Evolutionary conservation across 176 grass and related monocot genomes (phyloP).

Genomic region (Phoenix roebelenii): DNA sequence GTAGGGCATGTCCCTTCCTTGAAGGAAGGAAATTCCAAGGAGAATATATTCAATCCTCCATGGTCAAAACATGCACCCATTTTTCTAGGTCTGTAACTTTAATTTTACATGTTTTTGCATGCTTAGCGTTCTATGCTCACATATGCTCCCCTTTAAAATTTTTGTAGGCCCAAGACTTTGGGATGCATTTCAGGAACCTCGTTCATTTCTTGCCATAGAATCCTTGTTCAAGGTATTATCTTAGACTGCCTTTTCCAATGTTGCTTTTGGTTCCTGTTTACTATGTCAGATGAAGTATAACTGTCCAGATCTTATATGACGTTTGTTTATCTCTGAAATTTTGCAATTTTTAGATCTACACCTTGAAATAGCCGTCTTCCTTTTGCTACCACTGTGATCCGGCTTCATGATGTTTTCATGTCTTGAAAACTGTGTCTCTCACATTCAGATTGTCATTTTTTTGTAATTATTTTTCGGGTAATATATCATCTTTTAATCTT

Average conservation of each 20-base stretch:
- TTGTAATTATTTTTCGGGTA: background rate
- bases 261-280: too few species aligned
- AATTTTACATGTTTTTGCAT: too few species aligned
- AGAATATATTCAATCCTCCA: slow-evolving; percentile 90
- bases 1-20: slow-evolving; percentile 77
- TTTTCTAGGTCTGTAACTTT: slow-evolving; percentile 45
- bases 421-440: too few species aligned
- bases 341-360: too few species aligned
- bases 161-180: slow-evolving; percentile 72
- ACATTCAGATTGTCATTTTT: background rate
- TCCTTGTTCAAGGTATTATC: slow-evolving; percentile 76
- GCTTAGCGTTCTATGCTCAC: too few species aligned
- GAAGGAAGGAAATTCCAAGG: slow-evolving; percentile 92
- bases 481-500: background rate
- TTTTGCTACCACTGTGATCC: too few species aligned
- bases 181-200: slow-evolving; percentile 93
- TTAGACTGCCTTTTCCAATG: too few species aligned
- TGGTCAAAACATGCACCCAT: slow-evolving; percentile 74
- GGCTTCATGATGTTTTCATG: too few species aligned
- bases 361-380: too few species aligned
- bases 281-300: too few species aligned
- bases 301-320: too few species aligned
- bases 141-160: background rate
- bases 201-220: slow-evolving; percentile 67
- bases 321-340: too few species aligned